Percentiles rank a stretch among this genome's conserved stretches.
These are phyloP conservation scores for Diaporthe sp. DNA, from an alignment of 2,329 filamentous ascomycete species.

Conservation along the genomic window DNA sequence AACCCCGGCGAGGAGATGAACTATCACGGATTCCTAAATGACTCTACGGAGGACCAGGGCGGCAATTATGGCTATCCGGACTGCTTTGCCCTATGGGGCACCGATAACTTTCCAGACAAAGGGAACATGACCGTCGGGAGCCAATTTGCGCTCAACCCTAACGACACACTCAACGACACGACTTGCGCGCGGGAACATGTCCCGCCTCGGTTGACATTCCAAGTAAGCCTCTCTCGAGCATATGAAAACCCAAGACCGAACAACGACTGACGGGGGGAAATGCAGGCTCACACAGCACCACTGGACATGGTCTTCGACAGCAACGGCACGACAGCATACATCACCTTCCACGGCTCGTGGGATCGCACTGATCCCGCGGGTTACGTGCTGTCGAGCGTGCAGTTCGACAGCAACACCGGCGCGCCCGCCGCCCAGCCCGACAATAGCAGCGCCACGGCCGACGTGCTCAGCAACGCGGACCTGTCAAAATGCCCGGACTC, in stretches of 20 bases:
- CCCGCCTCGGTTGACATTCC: constrained; percentile 69
- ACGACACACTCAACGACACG: constrained; percentile 56
- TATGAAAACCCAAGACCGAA: not conserved
- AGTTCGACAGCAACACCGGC: constrained; percentile 56
- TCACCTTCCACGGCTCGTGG: constrained; percentile 82
- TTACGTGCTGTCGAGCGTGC: constrained; percentile 59
- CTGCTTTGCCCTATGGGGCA: constrained; percentile 77
- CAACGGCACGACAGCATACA: constrained; percentile 70
- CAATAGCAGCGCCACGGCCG: constrained; percentile 62
- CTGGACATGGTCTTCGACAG: constrained; percentile 78
- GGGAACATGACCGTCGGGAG: constrained; percentile 59
- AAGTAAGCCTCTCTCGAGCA: constrained; percentile 38
- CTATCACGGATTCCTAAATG: constrained; percentile 71
- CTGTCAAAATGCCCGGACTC: constrained; percentile 64
- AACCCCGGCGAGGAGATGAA: constrained; percentile 82
- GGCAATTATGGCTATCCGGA: constrained; percentile 79
- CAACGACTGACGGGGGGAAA: not conserved
- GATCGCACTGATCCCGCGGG: constrained; percentile 46
- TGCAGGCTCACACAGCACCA: constrained; percentile 75
- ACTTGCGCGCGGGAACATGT: constrained; percentile 59
- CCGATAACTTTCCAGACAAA: constrained; percentile 57
- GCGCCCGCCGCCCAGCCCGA: constrained; percentile 54
- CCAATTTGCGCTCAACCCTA: constrained; percentile 61
- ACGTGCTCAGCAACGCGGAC: constrained; percentile 70
- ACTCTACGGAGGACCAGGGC: constrained; percentile 50